Conservation (phyloP, 2,329 filamentous ascomycete genomes). For the Diaporthe caulivora region DNA sequence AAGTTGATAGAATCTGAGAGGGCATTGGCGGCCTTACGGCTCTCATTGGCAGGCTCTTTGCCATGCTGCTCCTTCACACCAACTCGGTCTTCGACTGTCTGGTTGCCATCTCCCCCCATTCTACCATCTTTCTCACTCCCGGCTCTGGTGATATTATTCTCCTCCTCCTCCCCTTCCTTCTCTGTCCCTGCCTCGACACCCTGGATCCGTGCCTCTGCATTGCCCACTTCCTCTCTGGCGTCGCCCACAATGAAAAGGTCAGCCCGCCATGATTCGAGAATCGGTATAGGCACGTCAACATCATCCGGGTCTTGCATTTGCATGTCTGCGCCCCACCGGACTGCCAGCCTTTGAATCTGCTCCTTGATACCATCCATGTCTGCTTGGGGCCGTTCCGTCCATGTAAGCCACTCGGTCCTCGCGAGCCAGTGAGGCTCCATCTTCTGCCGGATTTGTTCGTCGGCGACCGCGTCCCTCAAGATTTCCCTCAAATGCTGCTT, state of each 20-base stretch:
- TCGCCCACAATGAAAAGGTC: neutral
- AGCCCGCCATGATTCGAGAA: neutral
- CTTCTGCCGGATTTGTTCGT: neutral
- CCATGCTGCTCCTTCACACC: neutral
- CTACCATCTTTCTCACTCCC: neutral
- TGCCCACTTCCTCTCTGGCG: too few species aligned
- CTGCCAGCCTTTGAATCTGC: neutral
- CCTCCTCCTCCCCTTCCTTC: neutral
- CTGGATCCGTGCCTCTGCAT: too few species aligned
- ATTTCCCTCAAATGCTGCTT: neutral
- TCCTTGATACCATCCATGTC: neutral
- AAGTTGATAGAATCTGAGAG: neutral
- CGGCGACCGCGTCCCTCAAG: neutral
- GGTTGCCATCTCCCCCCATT: too few species aligned
- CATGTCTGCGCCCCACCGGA: neutral
- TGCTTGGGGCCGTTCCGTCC: neutral
- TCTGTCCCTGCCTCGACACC: too few species aligned
- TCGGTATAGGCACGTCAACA: neutral
- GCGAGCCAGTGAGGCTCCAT: constrained; percentile 27
- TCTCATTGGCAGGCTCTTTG: neutral
- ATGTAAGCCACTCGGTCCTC: constrained; percentile 13
- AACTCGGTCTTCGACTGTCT: too few species aligned
- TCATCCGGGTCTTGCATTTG: neutral
- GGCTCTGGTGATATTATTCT: neutral
- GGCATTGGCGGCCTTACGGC: too few species aligned